A percentile compares a stretch with the other conserved stretches of the same genome.
These are phyloP conservation scores for Dichotomopilus funicola DNA, from an alignment of 2,329 filamentous ascomycete species.

Conservation along the genomic window DNA sequence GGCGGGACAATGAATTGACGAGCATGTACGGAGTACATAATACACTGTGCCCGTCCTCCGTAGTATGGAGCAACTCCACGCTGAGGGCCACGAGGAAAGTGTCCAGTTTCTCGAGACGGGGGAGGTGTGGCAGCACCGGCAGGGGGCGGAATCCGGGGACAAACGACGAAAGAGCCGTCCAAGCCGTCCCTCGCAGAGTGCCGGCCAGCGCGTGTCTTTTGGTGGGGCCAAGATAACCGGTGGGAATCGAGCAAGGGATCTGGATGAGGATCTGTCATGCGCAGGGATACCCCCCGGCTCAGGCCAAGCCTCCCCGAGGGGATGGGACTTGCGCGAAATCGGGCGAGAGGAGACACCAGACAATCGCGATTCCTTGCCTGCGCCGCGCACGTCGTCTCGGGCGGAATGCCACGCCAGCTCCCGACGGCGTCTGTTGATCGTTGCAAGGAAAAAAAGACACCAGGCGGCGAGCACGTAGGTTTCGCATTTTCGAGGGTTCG, in stretches of 20 bases:
- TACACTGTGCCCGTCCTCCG: neutral
- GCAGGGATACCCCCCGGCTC: slow-evolving; percentile 14
- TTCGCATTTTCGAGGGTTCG: neutral
- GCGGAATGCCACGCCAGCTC: slow-evolving; percentile 13
- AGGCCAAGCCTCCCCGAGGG: slow-evolving; percentile 15
- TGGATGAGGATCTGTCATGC: slow-evolving; percentile 19
- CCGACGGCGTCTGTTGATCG: neutral
- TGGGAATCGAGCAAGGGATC: slow-evolving; percentile 13
- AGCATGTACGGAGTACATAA: slow-evolving; percentile 2
- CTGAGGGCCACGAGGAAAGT: slow-evolving; percentile 7
- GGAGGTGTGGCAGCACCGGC: neutral
- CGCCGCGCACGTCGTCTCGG: slow-evolving; percentile 13
- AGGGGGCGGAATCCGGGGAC: slow-evolving; percentile 8
- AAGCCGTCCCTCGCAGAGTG: slow-evolving; percentile 1
- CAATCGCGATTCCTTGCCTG: neutral
- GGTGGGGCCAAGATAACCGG: neutral
- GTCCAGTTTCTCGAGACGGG: too few relatives aligned
- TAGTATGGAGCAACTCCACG: too few relatives aligned
- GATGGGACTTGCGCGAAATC: slow-evolving; percentile 18
- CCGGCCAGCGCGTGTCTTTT: too few relatives aligned
- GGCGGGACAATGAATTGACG: slow-evolving; percentile 19
- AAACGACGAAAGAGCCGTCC: slow-evolving; percentile 8
- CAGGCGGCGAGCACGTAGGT: neutral
- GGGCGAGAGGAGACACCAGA: too few relatives aligned
- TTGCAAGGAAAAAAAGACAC: neutral